Evolutionary conservation across 345 rosid genomes (phyloP), one percentile per base, ranked within the genome.

Genomic region (Eutrema yunnanense): DNA sequence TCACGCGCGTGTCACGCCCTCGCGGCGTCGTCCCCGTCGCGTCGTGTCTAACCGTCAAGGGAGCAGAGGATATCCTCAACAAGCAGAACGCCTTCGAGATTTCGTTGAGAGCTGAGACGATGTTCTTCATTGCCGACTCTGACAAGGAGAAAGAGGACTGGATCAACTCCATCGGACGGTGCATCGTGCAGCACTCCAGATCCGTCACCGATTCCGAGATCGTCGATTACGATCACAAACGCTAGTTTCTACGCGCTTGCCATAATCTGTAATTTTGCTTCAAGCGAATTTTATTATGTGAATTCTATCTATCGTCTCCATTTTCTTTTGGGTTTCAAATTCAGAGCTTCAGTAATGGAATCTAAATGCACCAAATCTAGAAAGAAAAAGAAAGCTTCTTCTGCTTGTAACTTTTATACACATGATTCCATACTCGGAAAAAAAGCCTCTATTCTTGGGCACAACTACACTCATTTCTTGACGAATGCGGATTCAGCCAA

Each of bases 61-160:
- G 92, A 46, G 92, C 89, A 6, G 90, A 87, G 75, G 92, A 89
- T 53, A 64, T 83, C 42, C 79, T 86, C 62, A 83, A 89, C 65
- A 89, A 82, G 67, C 85, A 80, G 57, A 78, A 73, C 82, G 89
- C 87, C 10, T 89, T 89, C 67, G 89, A 86, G 83, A 34, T 89
- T 19, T 84, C 90, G 36, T 82, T 86, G 69, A 69, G 84, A 52
- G 73, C 51, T 5, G 87, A 83, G 40, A 87, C 87, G 4, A 86
- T 85, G 92, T 86, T 82, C 61, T 89, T 86, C 69, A 82, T 86
- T 65, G 92, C 92, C 12, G 96, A 87, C 64, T 76, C 86, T 2
- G 96, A 89, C 77, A 87, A 83, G 67, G 89, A 89, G 71, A 89
- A 87, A 76, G 92, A 89, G 80, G 90, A 87, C 27, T 87, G 92